A percentile compares a stretch with the other conserved stretches of the same genome.
Evolutionary conservation across 257 asterid genomes (phyloP).

Genomic region (Solanum pennellii): DNA sequence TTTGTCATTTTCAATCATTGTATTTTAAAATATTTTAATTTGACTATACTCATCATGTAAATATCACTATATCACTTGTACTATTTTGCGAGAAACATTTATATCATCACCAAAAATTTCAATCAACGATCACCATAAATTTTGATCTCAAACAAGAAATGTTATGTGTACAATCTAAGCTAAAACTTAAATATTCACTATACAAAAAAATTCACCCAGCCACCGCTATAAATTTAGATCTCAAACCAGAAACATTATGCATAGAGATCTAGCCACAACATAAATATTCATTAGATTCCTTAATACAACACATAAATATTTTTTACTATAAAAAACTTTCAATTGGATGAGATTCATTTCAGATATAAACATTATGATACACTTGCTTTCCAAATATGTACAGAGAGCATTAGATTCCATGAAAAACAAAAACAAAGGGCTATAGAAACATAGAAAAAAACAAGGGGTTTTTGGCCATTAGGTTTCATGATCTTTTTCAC

Average conservation of each 20-base stretch:
- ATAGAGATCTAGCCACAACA: not conserved
- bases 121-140: not conserved
- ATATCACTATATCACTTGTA: too few relatives aligned
- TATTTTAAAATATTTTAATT: too few relatives aligned
- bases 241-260: not conserved
- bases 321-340: not conserved
- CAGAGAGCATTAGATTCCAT: not conserved
- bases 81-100: not conserved
- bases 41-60: too few relatives aligned
- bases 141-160: not conserved
- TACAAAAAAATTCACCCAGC: too few relatives aligned
- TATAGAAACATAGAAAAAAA: not conserved
- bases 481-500: too few relatives aligned
- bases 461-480: too few relatives aligned
- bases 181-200: too few relatives aligned
- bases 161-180: not conserved
- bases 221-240: too few relatives aligned
- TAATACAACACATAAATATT: too few relatives aligned
- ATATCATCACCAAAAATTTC: not conserved
- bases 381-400: not conserved
- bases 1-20: too few relatives aligned
- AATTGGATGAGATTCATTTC: not conserved
- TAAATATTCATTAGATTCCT: not conserved
- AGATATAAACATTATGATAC: not conserved
- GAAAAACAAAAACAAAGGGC: not conserved